phyloP scores from a whole-genome alignment of 768 basidiomycete genomes.

The Pleurotus djamor region DNA sequence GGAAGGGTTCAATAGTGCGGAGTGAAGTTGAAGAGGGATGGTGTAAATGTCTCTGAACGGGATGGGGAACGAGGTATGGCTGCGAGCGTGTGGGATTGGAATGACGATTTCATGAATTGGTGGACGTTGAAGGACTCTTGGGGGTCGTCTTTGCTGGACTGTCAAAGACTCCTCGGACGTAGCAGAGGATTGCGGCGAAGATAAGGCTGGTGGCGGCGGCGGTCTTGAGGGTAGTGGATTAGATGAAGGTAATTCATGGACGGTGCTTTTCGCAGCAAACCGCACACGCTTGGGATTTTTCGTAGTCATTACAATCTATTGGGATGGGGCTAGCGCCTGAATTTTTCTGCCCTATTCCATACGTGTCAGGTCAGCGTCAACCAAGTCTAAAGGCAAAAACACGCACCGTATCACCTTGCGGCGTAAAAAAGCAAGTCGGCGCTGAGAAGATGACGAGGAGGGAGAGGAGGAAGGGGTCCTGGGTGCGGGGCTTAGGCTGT shows the following conservation, averaged over 20 bases:
- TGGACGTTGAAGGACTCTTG: neutral
- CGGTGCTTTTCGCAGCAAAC: slow-evolving; percentile 19
- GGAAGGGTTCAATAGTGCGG: neutral
- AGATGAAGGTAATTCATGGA: slow-evolving; percentile 14
- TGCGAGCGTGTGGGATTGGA: too few species aligned
- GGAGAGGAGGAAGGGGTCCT: neutral
- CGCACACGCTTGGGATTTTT: slow-evolving; percentile 14
- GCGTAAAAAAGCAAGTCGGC: neutral
- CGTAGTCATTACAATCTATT: neutral
- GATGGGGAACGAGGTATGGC: too few species aligned
- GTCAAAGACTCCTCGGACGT: slow-evolving; percentile 1
- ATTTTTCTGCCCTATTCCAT: neutral
- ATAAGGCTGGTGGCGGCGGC: too few species aligned
- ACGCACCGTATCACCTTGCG: neutral
- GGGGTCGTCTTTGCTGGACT: neutral
- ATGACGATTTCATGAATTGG: neutral
- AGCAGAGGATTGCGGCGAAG: slow-evolving; percentile 3
- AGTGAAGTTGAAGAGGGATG: neutral
- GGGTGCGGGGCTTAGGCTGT: neutral
- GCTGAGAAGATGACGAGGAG: too few species aligned
- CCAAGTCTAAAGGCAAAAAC: neutral
- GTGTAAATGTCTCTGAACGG: neutral
- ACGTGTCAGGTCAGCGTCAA: neutral
- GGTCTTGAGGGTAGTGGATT: neutral
- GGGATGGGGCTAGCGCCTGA: neutral